Percentiles rank a stretch among this genome's conserved stretches.
phyloP scores from a whole-genome alignment of 257 asterid genomes.

The Parsonsia alboflavescens region DNA sequence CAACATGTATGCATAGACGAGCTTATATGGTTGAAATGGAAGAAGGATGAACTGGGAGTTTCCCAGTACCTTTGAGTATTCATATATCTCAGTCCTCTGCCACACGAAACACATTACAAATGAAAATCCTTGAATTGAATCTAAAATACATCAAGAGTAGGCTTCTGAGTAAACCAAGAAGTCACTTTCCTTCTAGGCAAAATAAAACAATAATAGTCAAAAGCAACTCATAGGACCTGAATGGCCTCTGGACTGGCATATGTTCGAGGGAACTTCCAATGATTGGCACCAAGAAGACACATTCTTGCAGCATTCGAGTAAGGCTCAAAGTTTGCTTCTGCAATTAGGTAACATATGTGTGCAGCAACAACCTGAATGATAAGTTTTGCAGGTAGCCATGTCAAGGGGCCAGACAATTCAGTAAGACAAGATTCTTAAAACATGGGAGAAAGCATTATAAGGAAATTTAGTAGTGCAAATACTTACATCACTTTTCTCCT shows the following conservation, averaged over 20 bases:
- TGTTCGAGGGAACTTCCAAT: slow-evolving; percentile 83
- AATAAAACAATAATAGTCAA: slow-evolving; percentile 8
- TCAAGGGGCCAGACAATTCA: slow-evolving; percentile 12
- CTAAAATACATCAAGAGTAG: background rate
- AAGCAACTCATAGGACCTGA: slow-evolving; percentile 56
- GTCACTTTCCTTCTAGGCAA: slow-evolving; percentile 1
- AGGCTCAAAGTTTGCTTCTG: slow-evolving; percentile 84
- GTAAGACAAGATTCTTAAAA: slow-evolving; percentile 17
- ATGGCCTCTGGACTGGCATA: slow-evolving; percentile 95
- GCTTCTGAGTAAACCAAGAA: background rate
- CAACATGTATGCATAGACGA: slow-evolving; percentile 84
- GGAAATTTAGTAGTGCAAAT: background rate
- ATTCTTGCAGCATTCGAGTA: slow-evolving; percentile 84
- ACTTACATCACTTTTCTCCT: slow-evolving; percentile 89
- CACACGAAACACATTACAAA: slow-evolving; percentile 12
- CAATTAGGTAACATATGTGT: slow-evolving; percentile 91
- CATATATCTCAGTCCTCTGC: slow-evolving; percentile 96
- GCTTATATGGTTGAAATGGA: slow-evolving; percentile 94
- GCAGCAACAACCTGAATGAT: slow-evolving; percentile 77
- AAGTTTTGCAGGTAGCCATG: background rate
- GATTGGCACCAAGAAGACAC: slow-evolving; percentile 98
- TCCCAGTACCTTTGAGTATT: slow-evolving; percentile 85
- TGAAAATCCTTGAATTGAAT: slow-evolving; percentile 9
- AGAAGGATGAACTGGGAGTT: slow-evolving; percentile 89
- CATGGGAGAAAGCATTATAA: background rate